Conservation (phyloP, 306 rosid genomes). For the Quercus agrifolia region DNA sequence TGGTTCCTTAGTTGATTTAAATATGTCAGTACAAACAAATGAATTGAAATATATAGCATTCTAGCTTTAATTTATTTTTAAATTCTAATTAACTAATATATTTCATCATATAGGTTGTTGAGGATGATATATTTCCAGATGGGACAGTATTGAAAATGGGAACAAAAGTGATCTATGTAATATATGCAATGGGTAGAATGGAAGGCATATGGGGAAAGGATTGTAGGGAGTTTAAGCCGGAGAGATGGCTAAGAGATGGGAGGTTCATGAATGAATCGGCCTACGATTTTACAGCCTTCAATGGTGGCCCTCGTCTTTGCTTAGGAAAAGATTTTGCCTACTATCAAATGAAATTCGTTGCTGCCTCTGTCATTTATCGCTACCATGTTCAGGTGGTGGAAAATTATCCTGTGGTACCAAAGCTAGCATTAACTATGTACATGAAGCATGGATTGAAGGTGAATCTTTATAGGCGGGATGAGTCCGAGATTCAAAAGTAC, state of each 20-base stretch:
- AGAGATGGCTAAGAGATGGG: too few relatives aligned
- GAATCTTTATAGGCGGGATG: slow-evolving; percentile 36
- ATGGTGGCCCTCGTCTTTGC: slow-evolving; percentile 90
- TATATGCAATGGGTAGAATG: too few relatives aligned
- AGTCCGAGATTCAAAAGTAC: slow-evolving; percentile 28
- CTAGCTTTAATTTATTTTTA: too few relatives aligned
- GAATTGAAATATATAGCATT: too few relatives aligned
- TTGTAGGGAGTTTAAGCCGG: too few relatives aligned
- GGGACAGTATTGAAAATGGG: too few relatives aligned
- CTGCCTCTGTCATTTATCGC: slow-evolving; percentile 56
- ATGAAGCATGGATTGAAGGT: slow-evolving; percentile 70
- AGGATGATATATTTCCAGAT: too few relatives aligned
- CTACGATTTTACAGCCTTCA: slow-evolving; percentile 84
- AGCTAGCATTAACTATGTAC: slow-evolving; percentile 82
- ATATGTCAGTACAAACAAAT: too few relatives aligned
- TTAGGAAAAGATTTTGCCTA: slow-evolving; percentile 90
- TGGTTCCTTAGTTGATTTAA: too few relatives aligned
- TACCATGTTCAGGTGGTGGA: slow-evolving; percentile 58
- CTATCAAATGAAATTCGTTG: slow-evolving; percentile 83
- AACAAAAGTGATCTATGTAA: too few relatives aligned
- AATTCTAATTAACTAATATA: neutral
- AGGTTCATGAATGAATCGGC: slow-evolving; percentile 57
- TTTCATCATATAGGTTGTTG: neutral
- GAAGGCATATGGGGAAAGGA: too few relatives aligned
- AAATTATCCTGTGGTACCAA: slow-evolving; percentile 65